Evolutionary conservation across 805 yeast species (phyloP).

Genomic region (Yarrowia porcina): DNA sequence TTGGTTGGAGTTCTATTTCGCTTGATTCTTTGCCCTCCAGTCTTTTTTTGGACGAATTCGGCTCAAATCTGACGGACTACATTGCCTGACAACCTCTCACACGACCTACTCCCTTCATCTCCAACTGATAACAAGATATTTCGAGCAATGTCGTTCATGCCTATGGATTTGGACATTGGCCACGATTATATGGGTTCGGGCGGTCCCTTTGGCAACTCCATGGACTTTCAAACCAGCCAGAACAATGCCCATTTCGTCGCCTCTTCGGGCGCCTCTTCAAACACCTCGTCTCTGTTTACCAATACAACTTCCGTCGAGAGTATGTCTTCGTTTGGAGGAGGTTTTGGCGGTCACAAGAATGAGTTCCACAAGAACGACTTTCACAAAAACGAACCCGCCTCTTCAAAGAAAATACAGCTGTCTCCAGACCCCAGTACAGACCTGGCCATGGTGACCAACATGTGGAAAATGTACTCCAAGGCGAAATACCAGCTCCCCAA

Average conservation of each 20-base stretch:
- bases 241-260: not conserved
- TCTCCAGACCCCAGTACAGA: slow-evolving; percentile 6
- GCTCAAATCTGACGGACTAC: too few species aligned
- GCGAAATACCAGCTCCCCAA: slow-evolving; percentile 76
- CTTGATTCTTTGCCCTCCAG: not conserved
- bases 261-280: slow-evolving; percentile 6
- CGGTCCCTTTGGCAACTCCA: not conserved
- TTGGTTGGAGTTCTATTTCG: too few species aligned
- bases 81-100: too few species aligned
- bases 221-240: not conserved
- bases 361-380: too few species aligned
- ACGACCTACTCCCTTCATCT: too few species aligned
- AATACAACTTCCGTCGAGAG: slow-evolving; percentile 10
- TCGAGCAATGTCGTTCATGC: slow-evolving; percentile 17
- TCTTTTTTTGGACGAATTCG: not conserved
- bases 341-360: not conserved
- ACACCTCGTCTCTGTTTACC: slow-evolving; percentile 5
- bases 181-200: not conserved
- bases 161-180: slow-evolving; percentile 14
- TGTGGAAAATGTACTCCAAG: slow-evolving; percentile 79
- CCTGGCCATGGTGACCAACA: slow-evolving; percentile 1
- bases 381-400: not conserved
- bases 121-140: too few species aligned
- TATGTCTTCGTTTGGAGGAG: slow-evolving; percentile 8
- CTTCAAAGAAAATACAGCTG: not conserved